These are phyloP conservation scores for Agastache rugosa DNA, from an alignment of 257 asterid genomes.

Conservation along the genomic window DNA sequence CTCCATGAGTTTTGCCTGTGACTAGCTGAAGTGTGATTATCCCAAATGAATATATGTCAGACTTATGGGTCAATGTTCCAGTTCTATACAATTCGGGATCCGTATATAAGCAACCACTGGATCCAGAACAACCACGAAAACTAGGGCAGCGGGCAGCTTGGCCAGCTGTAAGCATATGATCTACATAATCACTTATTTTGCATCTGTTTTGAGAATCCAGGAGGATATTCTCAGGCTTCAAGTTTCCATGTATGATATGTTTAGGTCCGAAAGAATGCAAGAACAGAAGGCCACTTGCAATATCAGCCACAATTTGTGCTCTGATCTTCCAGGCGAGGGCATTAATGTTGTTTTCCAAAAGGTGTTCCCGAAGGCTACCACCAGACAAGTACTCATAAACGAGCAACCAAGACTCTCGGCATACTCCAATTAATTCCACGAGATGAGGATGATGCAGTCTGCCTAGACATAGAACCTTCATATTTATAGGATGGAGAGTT, in stretches of 20 bases:
- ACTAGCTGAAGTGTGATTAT: constrained; percentile 71
- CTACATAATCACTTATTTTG: constrained; percentile 69
- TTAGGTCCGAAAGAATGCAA: constrained; percentile 63
- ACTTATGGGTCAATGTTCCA: constrained; percentile 58
- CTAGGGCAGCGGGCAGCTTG: constrained; percentile 70
- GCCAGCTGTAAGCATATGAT: constrained; percentile 54
- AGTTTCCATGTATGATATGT: constrained; percentile 64
- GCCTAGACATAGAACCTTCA: constrained; percentile 66
- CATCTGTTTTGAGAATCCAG: constrained; percentile 58
- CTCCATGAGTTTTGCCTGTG: constrained; percentile 61
- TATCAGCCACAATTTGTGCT: constrained; percentile 61
- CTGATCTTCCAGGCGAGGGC: constrained; percentile 76
- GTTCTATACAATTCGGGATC: constrained; percentile 77
- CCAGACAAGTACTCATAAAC: constrained; percentile 76
- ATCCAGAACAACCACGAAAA: constrained; percentile 52
- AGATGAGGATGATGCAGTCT: constrained; percentile 66
- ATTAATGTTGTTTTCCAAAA: constrained; percentile 42
- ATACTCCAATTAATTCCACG: constrained; percentile 67
- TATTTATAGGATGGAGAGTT: constrained; percentile 23
- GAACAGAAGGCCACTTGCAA: constrained; percentile 66
- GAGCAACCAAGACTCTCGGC: constrained; percentile 71
- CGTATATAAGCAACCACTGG: constrained; percentile 56
- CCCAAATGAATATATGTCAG: constrained; percentile 81
- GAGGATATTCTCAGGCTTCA: constrained; percentile 77
- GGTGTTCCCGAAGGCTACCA: constrained; percentile 69